These are phyloP conservation scores for Fusarium burgessii DNA, from an alignment of 2,329 filamentous ascomycete genomes.

Conservation along the genomic window DNA sequence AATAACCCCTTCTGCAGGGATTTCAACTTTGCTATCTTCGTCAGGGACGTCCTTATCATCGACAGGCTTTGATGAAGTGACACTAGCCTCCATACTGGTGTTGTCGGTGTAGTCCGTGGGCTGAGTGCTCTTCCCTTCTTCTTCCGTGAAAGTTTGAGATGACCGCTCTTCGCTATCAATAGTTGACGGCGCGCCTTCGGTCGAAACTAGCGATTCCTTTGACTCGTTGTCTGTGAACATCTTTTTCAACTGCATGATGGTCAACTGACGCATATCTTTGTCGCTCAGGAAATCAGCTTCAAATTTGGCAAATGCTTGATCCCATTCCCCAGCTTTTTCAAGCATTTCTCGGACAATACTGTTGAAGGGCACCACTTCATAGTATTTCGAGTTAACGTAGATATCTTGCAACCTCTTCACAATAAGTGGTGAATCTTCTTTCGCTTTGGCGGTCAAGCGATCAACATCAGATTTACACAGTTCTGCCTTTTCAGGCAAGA, in stretches of 20 bases:
- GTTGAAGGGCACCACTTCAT: constrained; percentile 95
- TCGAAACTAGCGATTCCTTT: constrained; percentile 77
- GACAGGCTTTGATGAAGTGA: constrained; percentile 42
- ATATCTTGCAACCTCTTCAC: constrained; percentile 85
- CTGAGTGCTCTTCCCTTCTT: constrained; percentile 61
- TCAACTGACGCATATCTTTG: constrained; percentile 93
- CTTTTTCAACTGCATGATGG: constrained; percentile 91
- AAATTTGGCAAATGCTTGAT: constrained; percentile 88
- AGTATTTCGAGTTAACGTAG: constrained; percentile 95
- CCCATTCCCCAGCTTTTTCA: constrained; percentile 94
- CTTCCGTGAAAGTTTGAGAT: constrained; percentile 60
- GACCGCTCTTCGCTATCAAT: constrained; percentile 62
- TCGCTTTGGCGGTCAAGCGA: constrained; percentile 78
- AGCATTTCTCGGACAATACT: constrained; percentile 89
- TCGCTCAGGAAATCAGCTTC: constrained; percentile 95
- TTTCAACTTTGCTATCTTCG: constrained; percentile 49
- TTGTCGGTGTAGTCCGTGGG: constrained; percentile 55
- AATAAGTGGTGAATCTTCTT: constrained; percentile 83
- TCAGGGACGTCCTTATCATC: constrained; percentile 41
- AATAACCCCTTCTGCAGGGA: constrained; percentile 52
- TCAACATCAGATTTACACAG: constrained; percentile 87
- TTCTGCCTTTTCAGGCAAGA: constrained; percentile 87
- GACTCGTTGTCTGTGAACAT: constrained; percentile 94
- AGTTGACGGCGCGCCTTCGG: constrained; percentile 73
- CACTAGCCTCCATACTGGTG: constrained; percentile 49